These are phyloP conservation scores for Candida gorgasii DNA, from an alignment of 805 yeast genomes.

Conservation along the genomic window DNA sequence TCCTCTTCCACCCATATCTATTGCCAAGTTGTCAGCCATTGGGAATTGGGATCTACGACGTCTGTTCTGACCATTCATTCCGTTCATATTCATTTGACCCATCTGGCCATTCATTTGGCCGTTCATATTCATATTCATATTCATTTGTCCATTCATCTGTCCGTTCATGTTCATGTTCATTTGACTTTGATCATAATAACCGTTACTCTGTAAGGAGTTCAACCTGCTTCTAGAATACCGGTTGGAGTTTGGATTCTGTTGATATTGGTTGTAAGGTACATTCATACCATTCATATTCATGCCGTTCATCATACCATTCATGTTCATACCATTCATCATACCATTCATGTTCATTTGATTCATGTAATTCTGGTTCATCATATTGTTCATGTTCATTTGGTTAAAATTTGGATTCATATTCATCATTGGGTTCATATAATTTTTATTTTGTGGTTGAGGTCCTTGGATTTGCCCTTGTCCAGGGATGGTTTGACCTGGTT, in stretches of 20 bases:
- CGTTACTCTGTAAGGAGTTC: constrained; percentile 17
- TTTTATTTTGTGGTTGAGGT: constrained; percentile 7
- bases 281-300: constrained; percentile 12
- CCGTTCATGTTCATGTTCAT: constrained; percentile 5
- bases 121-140: neutral
- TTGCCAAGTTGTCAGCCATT: constrained; percentile 28
- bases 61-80: constrained; percentile 20
- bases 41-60: constrained; percentile 37
- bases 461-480: constrained; percentile 11
- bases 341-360: constrained; percentile 10
- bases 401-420: neutral
- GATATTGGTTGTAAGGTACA: constrained; percentile 8
- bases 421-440: constrained; percentile 2
- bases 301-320: constrained; percentile 14
- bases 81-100: constrained; percentile 6
- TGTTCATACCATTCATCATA: constrained; percentile 8
- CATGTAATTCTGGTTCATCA: constrained; percentile 5
- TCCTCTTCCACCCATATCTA: constrained; percentile 48
- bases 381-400: constrained; percentile 9
- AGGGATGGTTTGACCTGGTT: neutral
- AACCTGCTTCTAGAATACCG: constrained; percentile 14
- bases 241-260: constrained; percentile 3
- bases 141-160: constrained; percentile 13
- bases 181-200: constrained; percentile 11
- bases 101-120: constrained; percentile 18